Evolutionary conservation across 2,329 filamentous ascomycete species (phyloP).

Genomic region (Calonectria hawksworthii): DNA sequence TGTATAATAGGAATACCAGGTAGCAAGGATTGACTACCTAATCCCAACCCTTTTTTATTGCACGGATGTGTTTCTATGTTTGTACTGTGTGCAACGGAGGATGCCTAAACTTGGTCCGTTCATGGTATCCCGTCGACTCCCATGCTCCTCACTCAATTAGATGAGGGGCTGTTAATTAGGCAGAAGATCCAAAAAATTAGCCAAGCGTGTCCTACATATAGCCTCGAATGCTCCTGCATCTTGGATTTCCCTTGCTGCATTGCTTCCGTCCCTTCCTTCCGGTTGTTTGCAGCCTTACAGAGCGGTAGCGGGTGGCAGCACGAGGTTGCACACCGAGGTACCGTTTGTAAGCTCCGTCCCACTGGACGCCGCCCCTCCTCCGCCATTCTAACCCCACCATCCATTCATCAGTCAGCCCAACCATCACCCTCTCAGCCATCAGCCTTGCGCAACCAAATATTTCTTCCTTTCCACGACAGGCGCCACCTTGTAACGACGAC

Average conservation of each 20-base stretch:
- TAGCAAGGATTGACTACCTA: constrained; percentile 40
- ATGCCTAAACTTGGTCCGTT: constrained; percentile 9
- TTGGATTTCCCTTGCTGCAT: not conserved
- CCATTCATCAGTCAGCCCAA: constrained; percentile 33
- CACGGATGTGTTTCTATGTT: not conserved
- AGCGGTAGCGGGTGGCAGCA: not conserved
- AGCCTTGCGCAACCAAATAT: constrained; percentile 39
- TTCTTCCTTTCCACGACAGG: constrained; percentile 17
- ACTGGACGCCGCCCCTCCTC: constrained; percentile 34
- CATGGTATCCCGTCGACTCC: not conserved
- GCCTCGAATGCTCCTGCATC: too few relatives aligned
- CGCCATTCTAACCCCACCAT: constrained; percentile 40
- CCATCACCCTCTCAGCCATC: constrained; percentile 31
- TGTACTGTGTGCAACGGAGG: not conserved
- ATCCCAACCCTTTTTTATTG: constrained; percentile 38
- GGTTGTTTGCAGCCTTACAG: not conserved
- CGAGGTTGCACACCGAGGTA: not conserved
- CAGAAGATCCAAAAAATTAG: not conserved
- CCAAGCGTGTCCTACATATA: not conserved
- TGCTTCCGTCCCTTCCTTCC: not conserved
- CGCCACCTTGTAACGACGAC: not conserved
- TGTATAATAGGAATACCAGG: constrained; percentile 49
- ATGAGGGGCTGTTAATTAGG: not conserved
- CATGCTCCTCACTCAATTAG: not conserved
- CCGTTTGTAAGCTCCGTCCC: constrained; percentile 6